Percentiles rank a stretch among this genome's conserved stretches.
Conservation (phyloP, 495 filamentous ascomycete species). For the Neurospora sp. region DNA sequence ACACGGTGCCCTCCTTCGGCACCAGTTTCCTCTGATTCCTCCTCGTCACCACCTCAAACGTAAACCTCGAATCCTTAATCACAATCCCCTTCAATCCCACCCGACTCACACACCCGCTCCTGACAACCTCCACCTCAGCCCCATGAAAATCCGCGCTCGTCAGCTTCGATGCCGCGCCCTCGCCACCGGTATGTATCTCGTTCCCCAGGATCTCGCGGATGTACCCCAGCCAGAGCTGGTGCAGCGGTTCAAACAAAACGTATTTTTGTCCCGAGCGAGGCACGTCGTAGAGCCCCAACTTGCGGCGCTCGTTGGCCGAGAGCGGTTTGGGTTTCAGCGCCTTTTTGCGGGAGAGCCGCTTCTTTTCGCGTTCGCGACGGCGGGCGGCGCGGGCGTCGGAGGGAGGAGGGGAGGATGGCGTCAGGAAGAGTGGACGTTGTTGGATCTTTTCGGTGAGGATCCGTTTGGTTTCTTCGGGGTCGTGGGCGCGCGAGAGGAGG, state of each 20-base stretch:
- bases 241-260: constrained; percentile 62
- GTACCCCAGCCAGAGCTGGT: constrained; percentile 74
- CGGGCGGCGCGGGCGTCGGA: constrained; percentile 57
- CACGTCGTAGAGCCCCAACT: constrained; percentile 61
- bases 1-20: constrained; percentile 83
- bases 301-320: constrained; percentile 70
- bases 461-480: constrained; percentile 51
- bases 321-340: constrained; percentile 62
- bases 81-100: constrained; percentile 83
- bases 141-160: constrained; percentile 85
- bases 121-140: constrained; percentile 70
- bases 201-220: constrained; percentile 61
- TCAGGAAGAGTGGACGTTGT: constrained; percentile 71
- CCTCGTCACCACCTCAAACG: constrained; percentile 73
- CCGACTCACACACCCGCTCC: constrained; percentile 66
- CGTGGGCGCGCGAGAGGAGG: constrained; percentile 67
- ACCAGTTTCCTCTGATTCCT: constrained; percentile 59
- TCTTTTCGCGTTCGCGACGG: constrained; percentile 42
- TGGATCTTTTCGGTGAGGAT: constrained; percentile 77
- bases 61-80: constrained; percentile 75
- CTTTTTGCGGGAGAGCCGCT: constrained; percentile 47
- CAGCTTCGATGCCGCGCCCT: constrained; percentile 50
- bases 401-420: constrained; percentile 55
- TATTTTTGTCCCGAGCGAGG: constrained; percentile 60
- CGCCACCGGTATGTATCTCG: constrained; percentile 33